Percentiles rank a stretch among this genome's conserved stretches.
Conservation (phyloP, 1,284 basidiomycete species). For the Calocybe gambosa region DNA sequence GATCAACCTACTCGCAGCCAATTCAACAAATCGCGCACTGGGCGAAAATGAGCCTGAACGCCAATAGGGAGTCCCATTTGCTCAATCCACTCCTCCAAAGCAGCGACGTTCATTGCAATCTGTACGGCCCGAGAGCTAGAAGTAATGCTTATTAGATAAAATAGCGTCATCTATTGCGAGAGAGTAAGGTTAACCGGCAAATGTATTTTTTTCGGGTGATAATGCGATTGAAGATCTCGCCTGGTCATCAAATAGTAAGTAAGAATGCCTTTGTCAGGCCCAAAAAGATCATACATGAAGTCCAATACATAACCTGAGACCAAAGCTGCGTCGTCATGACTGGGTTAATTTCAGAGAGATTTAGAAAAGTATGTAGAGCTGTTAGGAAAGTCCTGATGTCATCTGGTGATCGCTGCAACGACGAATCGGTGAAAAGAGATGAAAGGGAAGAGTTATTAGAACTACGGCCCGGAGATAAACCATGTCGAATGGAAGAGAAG, state of each 20-base stretch:
- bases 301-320: slow-evolving; percentile 95
- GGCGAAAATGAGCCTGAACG: slow-evolving; percentile 76
- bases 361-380: slow-evolving; percentile 81
- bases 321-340: slow-evolving; percentile 86
- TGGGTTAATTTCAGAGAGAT: slow-evolving; percentile 89
- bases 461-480: slow-evolving; percentile 45
- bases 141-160: slow-evolving; percentile 8
- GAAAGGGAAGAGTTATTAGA: slow-evolving; percentile 40
- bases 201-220: slow-evolving; percentile 89
- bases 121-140: slow-evolving; percentile 79
- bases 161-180: not conserved
- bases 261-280: not conserved
- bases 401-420: slow-evolving; percentile 46
- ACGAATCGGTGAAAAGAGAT: slow-evolving; percentile 44
- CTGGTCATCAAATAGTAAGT: slow-evolving; percentile 29
- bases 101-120: slow-evolving; percentile 83
- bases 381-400: slow-evolving; percentile 81
- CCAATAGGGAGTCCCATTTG: slow-evolving; percentile 76
- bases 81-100: slow-evolving; percentile 90
- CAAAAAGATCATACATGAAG: slow-evolving; percentile 53
- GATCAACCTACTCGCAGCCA: slow-evolving; percentile 71
- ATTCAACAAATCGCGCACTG: slow-evolving; percentile 79
- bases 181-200: slow-evolving; percentile 56
- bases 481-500: slow-evolving; percentile 61
- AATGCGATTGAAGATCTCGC: slow-evolving; percentile 94